Percentiles rank a stretch among this genome's conserved stretches.
phyloP scores from a whole-genome alignment of 345 rosid species.

The Kandelia obovata region DNA sequence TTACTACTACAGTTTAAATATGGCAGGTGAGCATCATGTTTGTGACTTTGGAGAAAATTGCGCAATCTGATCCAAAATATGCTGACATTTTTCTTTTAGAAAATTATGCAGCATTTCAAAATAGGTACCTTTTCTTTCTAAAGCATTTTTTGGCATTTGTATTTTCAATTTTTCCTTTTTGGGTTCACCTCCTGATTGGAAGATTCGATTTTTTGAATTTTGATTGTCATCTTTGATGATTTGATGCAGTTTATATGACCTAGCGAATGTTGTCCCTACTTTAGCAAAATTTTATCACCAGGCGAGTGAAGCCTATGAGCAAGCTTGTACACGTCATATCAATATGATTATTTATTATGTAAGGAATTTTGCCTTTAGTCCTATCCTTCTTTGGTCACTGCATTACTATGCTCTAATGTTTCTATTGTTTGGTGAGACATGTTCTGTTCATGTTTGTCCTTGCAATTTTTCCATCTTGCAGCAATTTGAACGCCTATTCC shows the following conservation, averaged over 20 bases:
- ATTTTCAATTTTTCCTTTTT: neutral
- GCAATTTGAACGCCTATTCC: constrained; percentile 97
- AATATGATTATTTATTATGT: constrained; percentile 92
- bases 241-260: constrained; percentile 79
- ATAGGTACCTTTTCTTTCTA: constrained; percentile 45
- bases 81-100: constrained; percentile 87
- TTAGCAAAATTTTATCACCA: constrained; percentile 98
- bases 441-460: neutral
- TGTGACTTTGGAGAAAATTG: constrained; percentile 87
- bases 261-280: constrained; percentile 93
- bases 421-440: neutral
- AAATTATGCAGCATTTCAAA: constrained; percentile 97
- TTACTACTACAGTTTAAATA: neutral
- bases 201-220: neutral
- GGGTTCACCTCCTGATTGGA: neutral
- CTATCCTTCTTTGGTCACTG: neutral
- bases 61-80: constrained; percentile 88
- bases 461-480: constrained; percentile 24
- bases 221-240: constrained; percentile 24
- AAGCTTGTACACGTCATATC: constrained; percentile 94
- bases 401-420: neutral
- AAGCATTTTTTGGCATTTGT: neutral
- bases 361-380: constrained; percentile 32
- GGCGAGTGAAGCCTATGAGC: constrained; percentile 98
- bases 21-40: constrained; percentile 93